A percentile compares a stretch with the other conserved stretches of the same genome.
Conservation (phyloP, 2,329 filamentous ascomycete species). For the Colletotrichum sp. region DNA sequence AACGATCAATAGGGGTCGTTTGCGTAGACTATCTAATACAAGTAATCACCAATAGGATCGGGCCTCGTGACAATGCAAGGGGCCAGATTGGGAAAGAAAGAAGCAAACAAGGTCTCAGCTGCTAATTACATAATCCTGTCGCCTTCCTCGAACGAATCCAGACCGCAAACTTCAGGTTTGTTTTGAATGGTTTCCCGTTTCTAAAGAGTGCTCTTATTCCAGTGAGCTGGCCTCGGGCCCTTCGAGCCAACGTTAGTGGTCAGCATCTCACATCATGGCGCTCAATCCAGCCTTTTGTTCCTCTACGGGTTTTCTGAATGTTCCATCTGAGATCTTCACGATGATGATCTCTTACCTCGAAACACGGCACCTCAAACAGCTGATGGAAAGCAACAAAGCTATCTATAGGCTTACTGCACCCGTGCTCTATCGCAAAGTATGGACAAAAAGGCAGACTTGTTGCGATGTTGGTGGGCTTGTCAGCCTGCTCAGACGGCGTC, state of each 20-base stretch:
- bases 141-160: neutral
- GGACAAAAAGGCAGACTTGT: neutral
- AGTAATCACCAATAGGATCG: neutral
- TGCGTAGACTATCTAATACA: neutral
- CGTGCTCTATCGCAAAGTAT: rapidly evolving
- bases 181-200: neutral
- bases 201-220: too few relatives aligned
- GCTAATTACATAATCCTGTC: neutral
- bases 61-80: neutral
- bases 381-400: neutral
- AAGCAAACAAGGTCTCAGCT: neutral
- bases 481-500: rapidly evolving
- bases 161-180: neutral
- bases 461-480: rapidly evolving
- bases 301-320: rapidly evolving
- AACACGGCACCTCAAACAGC: neutral
- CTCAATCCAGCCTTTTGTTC: neutral
- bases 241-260: neutral
- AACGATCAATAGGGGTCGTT: neutral
- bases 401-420: rapidly evolving
- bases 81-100: neutral
- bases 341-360: rapidly evolving
- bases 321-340: rapidly evolving
- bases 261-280: neutral
- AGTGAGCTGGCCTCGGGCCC: too few relatives aligned